Percentiles rank a stretch among this genome's conserved stretches.
These are phyloP conservation scores for Artomyces pyxidatus DNA, from an alignment of 768 basidiomycete species.

Conservation along the genomic window DNA sequence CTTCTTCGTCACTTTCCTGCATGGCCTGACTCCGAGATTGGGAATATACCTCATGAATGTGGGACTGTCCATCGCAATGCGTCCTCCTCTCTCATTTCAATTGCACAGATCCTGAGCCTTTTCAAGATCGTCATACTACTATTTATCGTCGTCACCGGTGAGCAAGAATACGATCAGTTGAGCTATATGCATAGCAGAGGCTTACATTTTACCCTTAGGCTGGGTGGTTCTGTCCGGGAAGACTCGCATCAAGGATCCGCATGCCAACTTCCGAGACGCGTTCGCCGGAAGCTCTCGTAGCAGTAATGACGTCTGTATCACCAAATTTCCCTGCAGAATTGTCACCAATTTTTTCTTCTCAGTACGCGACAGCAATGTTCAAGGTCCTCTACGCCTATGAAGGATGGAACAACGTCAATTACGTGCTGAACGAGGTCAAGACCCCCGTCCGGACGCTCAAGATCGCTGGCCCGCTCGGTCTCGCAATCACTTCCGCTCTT, in stretches of 20 bases:
- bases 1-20: neutral
- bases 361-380: constrained; percentile 57
- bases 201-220: constrained; percentile 22
- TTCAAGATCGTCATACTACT: constrained; percentile 48
- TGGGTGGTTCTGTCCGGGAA: constrained; percentile 54
- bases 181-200: neutral
- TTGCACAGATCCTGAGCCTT: constrained; percentile 34
- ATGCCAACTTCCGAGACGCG: constrained; percentile 46
- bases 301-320: constrained; percentile 34
- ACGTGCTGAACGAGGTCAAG: constrained; percentile 53
- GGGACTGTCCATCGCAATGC: too few species aligned
- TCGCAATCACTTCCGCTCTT: constrained; percentile 42
- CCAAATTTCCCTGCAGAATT: neutral
- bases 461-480: constrained; percentile 51
- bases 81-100: too few species aligned
- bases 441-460: constrained; percentile 53
- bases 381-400: constrained; percentile 42
- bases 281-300: constrained; percentile 50
- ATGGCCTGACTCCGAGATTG: neutral
- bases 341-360: neutral
- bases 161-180: neutral
- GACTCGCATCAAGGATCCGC: constrained; percentile 48
- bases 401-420: constrained; percentile 52
- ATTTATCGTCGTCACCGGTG: constrained; percentile 46
- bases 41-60: too few species aligned